Percentiles rank a stretch among this genome's conserved stretches.
Evolutionary conservation across 306 rosid species (phyloP).

Genomic region (Delonix regia): DNA sequence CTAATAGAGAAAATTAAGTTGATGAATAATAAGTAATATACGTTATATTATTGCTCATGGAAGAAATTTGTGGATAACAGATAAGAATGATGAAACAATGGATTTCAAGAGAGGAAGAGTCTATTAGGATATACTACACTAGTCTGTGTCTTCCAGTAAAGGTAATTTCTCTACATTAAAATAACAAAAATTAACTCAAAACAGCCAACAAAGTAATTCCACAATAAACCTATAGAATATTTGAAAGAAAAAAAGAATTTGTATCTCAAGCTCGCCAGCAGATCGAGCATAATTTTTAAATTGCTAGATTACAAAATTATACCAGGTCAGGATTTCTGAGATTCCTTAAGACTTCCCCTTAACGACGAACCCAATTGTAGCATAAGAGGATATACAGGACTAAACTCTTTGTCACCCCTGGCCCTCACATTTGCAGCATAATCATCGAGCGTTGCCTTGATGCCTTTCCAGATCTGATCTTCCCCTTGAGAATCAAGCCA

Average conservation of each 20-base stretch:
- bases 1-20: background rate
- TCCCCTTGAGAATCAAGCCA: constrained; percentile 99
- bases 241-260: background rate
- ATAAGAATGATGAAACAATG: constrained; percentile 22
- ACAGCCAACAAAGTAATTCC: constrained; percentile 9
- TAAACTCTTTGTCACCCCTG: constrained; percentile 95
- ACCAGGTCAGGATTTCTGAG: constrained; percentile 52
- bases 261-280: constrained; percentile 40
- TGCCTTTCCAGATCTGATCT: constrained; percentile 96
- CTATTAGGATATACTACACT: constrained; percentile 38
- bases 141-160: constrained; percentile 34
- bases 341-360: constrained; percentile 50
- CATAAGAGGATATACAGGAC: constrained; percentile 95
- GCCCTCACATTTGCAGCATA: constrained; percentile 79
- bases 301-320: constrained; percentile 39
- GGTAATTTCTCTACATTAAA: constrained; percentile 42
- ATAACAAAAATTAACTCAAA: constrained; percentile 38
- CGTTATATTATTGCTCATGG: background rate
- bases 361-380: constrained; percentile 81
- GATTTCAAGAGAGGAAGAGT: background rate
- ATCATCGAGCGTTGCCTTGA: constrained; percentile 91
- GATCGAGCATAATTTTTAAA: constrained; percentile 36
- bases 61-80: background rate
- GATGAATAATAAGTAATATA: background rate
- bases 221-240: constrained; percentile 11